Conservation (phyloP, 1,284 basidiomycete species). For the Ganoderma lucidum region DNA sequence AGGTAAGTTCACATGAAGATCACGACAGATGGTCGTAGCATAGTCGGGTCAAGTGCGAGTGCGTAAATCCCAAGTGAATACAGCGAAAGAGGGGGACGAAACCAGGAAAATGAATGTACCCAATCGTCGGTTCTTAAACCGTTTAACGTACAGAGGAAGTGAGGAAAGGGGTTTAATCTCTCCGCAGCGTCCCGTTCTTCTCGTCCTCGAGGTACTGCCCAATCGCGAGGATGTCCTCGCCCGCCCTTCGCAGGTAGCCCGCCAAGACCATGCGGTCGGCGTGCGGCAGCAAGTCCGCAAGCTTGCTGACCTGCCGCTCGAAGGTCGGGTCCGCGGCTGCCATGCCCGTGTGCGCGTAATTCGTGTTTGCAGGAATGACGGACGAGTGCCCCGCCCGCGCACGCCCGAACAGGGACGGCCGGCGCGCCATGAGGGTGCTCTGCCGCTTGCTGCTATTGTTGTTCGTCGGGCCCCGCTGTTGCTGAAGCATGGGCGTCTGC, state of each 20-base stretch:
- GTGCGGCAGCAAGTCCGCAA: slow-evolving; percentile 79
- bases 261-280: slow-evolving; percentile 76
- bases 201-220: slow-evolving; percentile 90
- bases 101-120: slow-evolving; percentile 7
- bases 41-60: neutral
- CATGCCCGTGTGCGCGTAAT: neutral
- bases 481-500: slow-evolving; percentile 13
- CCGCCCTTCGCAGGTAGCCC: slow-evolving; percentile 75
- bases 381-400: slow-evolving; percentile 33
- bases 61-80: neutral
- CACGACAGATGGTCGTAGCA: slow-evolving; percentile 2
- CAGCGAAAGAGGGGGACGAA: neutral
- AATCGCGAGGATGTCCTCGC: slow-evolving; percentile 85
- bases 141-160: slow-evolving; percentile 1
- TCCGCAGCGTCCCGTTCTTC: slow-evolving; percentile 71
- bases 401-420: slow-evolving; percentile 58
- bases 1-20: slow-evolving; percentile 11
- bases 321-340: slow-evolving; percentile 56
- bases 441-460: slow-evolving; percentile 44
- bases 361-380: slow-evolving; percentile 15
- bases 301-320: slow-evolving; percentile 70
- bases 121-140: slow-evolving; percentile 2
- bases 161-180: slow-evolving; percentile 35
- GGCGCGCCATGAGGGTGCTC: slow-evolving; percentile 49
- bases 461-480: slow-evolving; percentile 22